Evolutionary conservation across 768 basidiomycete species (phyloP), one percentile per base, ranked within the genome.

Genomic region (Tylopilus sp.): DNA sequence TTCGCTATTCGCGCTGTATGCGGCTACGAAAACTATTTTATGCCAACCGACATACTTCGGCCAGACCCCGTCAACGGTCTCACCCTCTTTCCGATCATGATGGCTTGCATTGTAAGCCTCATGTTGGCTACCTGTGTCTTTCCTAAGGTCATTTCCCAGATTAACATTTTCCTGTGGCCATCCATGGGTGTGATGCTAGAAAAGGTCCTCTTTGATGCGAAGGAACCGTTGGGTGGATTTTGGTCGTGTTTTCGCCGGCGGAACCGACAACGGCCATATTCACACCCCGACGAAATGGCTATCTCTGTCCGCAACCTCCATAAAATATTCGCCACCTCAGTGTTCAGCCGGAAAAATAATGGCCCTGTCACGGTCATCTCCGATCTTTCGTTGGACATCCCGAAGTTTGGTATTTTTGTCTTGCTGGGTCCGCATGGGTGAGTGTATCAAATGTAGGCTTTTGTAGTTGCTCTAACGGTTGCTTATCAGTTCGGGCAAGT

Each of bases 131-230:
- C n/a, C 2, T 38, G 6, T 9, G n/a, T 1, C 2, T 26, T 30
- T 28, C 30, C 38, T 30, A 44, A 11, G 4, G 25, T 26, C n/a
- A n/a, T 26, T 26, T 26, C 25, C 25, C 25, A 26, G 25, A 26
- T 91, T 52, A 74, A 83, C 59, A 70, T 88, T 22, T 83, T 91
- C 68, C 66, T 91, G 5, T 91, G 85, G 82, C 89, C 89, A 1
- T 82, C 73, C 47, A 58, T 90, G 6, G 85, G 83, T 2, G 67
- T 78, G 6, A 63, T 82, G 8, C 67, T 82, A 7, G 89, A 91
- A 63, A 71, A 75, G 12, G 64, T 66, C 10, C 65, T 88, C 2
- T 91, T 88, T 56, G 86, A 86, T 51, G 77, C 83, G 4, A 71
- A 64, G 15, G 71, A 78, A 11, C 69, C 72, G 1, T 62, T 65